These are phyloP conservation scores for Lizonia empirigonia DNA, from an alignment of 2,329 filamentous ascomycete genomes.

Conservation along the genomic window DNA sequence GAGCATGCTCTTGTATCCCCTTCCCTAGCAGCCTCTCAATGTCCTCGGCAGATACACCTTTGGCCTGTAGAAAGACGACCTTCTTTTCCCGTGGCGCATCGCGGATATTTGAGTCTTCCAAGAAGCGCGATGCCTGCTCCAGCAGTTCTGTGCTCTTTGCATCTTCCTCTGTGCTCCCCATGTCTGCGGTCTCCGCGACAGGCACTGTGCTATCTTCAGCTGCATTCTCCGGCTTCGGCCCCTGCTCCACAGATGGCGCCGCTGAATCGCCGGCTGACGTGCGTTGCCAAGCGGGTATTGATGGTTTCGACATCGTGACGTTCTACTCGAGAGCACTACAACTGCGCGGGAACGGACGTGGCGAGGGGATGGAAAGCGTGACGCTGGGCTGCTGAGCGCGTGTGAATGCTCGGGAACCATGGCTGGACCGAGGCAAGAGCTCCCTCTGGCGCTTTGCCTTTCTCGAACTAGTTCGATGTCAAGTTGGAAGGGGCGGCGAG, in stretches of 20 bases:
- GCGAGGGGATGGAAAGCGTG: background rate
- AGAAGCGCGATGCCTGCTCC: constrained; percentile 75
- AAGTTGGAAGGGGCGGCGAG: too few species aligned
- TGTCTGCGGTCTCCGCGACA: constrained; percentile 19
- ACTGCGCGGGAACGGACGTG: background rate
- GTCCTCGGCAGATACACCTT: constrained; percentile 71
- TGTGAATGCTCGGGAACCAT: constrained; percentile 22
- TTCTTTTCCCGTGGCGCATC: constrained; percentile 74
- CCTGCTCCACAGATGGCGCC: constrained; percentile 18
- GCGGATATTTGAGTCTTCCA: constrained; percentile 74
- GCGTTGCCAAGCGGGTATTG: constrained; percentile 47
- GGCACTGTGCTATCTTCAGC: constrained; percentile 18
- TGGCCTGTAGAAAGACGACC: constrained; percentile 74
- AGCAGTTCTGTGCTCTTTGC: constrained; percentile 44
- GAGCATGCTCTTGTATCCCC: constrained; percentile 16
- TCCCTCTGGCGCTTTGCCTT: background rate
- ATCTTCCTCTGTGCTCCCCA: constrained; percentile 13
- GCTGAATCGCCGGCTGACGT: constrained; percentile 19
- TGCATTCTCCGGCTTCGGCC: constrained; percentile 19
- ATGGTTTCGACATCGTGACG: constrained; percentile 29
- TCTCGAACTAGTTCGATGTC: background rate
- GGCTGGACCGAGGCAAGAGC: constrained; percentile 30
- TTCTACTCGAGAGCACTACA: background rate
- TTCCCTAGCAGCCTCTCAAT: constrained; percentile 68
- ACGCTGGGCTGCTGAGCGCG: constrained; percentile 9